Conservation (phyloP, 2,329 filamentous ascomycete genomes). For the Hansfordia pulvinata region DNA sequence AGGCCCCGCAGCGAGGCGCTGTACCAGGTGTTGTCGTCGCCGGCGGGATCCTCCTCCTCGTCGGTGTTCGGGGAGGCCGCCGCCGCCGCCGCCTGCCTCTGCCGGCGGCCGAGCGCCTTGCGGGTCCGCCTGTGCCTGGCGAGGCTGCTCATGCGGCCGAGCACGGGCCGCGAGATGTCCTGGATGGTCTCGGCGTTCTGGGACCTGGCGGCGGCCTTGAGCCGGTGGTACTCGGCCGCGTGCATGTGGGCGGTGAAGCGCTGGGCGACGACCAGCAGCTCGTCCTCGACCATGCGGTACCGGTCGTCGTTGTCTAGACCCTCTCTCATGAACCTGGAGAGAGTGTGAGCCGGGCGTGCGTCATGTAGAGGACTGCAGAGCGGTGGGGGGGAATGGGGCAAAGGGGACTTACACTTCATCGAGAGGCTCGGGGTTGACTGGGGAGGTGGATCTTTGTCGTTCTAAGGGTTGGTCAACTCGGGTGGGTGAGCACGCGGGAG, state of each 20-base stretch:
- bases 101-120: conserved; percentile 14
- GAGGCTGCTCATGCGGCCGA: conserved; percentile 22
- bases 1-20: conserved; percentile 24
- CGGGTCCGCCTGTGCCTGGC: conserved; percentile 21
- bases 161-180: conserved; percentile 36
- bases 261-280: conserved; percentile 54
- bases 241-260: conserved; percentile 64
- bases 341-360: too few species aligned
- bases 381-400: too few species aligned
- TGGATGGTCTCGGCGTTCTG: conserved; percentile 38
- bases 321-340: conserved; percentile 45
- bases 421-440: too few species aligned
- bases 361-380: too few species aligned
- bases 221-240: conserved; percentile 59
- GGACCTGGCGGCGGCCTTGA: conserved; percentile 41
- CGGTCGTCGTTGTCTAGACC: conserved; percentile 54
- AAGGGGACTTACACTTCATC: too few species aligned
- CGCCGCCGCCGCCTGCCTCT: conserved; percentile 15
- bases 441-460: too few species aligned
- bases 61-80: conserved; percentile 14
- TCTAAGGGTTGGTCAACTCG: too few species aligned
- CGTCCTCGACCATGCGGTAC: conserved; percentile 77
- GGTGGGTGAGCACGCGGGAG: too few species aligned
- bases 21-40: conserved; percentile 12
- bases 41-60: conserved; percentile 9